These are phyloP conservation scores for Arctostaphylos glauca DNA, from an alignment of 148 eudicot genomes.

Conservation along the genomic window DNA sequence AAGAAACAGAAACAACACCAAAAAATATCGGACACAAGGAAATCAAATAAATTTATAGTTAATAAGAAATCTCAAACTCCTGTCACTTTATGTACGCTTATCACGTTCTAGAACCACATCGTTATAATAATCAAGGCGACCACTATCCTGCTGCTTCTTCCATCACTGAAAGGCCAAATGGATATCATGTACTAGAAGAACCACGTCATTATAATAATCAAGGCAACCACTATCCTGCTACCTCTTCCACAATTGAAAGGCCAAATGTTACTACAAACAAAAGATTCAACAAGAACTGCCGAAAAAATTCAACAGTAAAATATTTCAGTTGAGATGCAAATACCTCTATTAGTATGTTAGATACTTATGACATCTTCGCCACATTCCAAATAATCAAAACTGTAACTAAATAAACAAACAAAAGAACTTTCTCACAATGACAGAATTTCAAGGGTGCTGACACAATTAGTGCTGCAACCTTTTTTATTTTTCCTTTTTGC, in stretches of 20 bases:
- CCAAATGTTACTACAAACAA: neutral
- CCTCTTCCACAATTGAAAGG: neutral
- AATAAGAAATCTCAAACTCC: neutral
- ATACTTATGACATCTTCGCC: slow-evolving; percentile 1
- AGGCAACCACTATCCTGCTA: neutral
- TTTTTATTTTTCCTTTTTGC: neutral
- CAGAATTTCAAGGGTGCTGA: neutral
- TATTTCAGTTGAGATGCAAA: neutral
- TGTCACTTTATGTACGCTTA: neutral
- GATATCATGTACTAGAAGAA: slow-evolving; percentile 5
- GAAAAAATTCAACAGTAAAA: neutral
- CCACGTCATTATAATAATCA: neutral
- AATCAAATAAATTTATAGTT: neutral
- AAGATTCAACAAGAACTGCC: neutral
- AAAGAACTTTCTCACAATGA: neutral
- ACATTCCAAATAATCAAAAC: neutral
- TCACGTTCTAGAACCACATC: neutral
- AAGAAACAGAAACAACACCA: neutral
- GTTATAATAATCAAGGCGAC: neutral
- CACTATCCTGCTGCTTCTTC: neutral
- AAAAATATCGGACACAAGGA: neutral
- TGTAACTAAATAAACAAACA: neutral
- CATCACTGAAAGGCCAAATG: too few species aligned
- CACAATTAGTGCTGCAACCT: neutral
- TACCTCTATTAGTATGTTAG: neutral